Base-by-base conservation (phyloP, 2,329 filamentous ascomycete species). In the Dryadomyces quercus-mongolicae region DNA sequence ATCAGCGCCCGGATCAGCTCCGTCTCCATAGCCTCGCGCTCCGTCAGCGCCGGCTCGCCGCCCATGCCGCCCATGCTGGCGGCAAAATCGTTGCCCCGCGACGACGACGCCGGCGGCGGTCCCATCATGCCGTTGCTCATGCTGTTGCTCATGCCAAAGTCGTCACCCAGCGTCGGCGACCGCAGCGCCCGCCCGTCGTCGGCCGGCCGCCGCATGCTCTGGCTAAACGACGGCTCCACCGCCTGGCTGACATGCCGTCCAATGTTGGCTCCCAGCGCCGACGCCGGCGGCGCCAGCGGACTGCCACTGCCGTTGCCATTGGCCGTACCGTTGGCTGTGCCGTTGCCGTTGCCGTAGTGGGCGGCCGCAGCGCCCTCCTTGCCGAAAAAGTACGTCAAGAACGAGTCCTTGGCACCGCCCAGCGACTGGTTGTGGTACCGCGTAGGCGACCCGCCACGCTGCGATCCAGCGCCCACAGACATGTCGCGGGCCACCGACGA, bases 361-460 rank as follows among this genome's bases (percentile, higher is more conserved):
- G 51, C 48, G 51, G 51, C 48, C 50, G 51, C 48, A 50, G 80
- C 75, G 49, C 88, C 88, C 58, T 98, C 93, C 67, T 98, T 97
- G 62, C 93, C 91, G 64, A 98, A 98, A 71, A 98, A 98, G 70
- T 98, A 98, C 70, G 92, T 97, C 58, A 98, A 70, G 74, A 98
- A 98, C 0, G 90, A 94, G 70, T 98, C 93, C 58, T 85, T 81
- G 44, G 88, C 81, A 57, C 74, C 79, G 55, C 84, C 83, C 51
- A 78, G 67, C 5, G 73, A 73, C 59, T 81, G 79, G 25, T 74
- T 74, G 59, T 80, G 80, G 58, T 86, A 77, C 53, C 77, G 76
- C 31, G 81, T 75, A 12, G 84, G 82, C 46, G 84, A 85, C 36
- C 71, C 71, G 40, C 53, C 85, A 75, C 55, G 69, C 85, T 84